Evolutionary conservation across 2,329 filamentous ascomycete genomes (phyloP), one percentile per base, ranked within the genome.

Genomic region (Aspergillus niger): DNA sequence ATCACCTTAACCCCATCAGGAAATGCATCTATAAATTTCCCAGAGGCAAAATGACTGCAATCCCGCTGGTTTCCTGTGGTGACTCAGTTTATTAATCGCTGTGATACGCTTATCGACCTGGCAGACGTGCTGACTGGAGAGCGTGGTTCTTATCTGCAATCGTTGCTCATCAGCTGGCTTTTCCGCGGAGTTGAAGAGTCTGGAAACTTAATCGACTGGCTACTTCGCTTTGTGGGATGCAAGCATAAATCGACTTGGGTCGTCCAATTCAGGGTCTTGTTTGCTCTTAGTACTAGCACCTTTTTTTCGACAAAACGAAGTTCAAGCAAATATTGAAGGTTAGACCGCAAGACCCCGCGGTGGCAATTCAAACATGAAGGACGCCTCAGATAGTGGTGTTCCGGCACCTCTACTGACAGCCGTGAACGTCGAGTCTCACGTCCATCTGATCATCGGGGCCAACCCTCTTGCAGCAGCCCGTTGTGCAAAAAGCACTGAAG

Each of bases 391-490:
- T 54, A 63, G 64, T 24, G 63, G 60, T 43, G 58, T 57, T 24
- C 60, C 66, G 24, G 64, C 66, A 38, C 74, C 75, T 10, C 67
- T 81, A 26, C 69, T 81, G 66, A 72, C 75, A 26, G 77, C 79
- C 22, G 67, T 78, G 60, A 72, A 78, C 63, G 74, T 72, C 17
- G 70, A 74, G 39, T 74, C 71, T 2, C 79, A 81, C 56, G 66
- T 93, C 43, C 95, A 99, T 75, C 83, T 99, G 60, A 86, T 99
- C 70, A 77, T 98, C 64, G 95, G 95, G 61, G 88, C 89, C 36
- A 95, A 93, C 70, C 88, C 94, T 13, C 84, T 99, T 43, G 94
- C 95, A n/a, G 89, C 90, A 55, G 86, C 92, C 32, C 86, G 95
- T 68, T 96, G 91, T 78, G 80, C 85, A 11, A 91, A 91, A 72